Base-by-base conservation (phyloP, 768 basidiomycete species). In the Suillus placidus region DNA sequence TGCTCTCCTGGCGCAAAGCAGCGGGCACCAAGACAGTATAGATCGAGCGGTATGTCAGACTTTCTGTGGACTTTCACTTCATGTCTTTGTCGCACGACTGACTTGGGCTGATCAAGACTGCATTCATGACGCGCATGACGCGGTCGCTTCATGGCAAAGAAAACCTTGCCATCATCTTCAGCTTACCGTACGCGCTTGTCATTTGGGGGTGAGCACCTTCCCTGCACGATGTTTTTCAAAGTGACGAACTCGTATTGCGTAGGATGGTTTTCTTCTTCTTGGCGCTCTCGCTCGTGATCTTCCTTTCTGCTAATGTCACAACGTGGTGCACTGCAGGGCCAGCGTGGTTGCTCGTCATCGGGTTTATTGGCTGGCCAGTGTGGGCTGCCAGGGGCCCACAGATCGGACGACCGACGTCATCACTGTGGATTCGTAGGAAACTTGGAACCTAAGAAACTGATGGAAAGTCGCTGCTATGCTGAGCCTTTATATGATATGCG, bases 161-260 rank as follows among this genome's bases (percentile, higher is more conserved):
- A 64, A 78, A 76, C 1, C 75, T 85, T 7, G 82, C 84, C 7
- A 75, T 85, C 23, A 68, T 85, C 67, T 84, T 83, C 68, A 81
- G 82, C 64, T 66, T 86, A 37, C 84, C 85, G 0, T 84, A 83
- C 63, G 82, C 84, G 6, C 68, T 85, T 26, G 74, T 86, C 35
- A 81, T 85, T 74, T 85, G 84, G 84, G 80, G 79, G 84, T 85
- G 70, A 71, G 84, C 78, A 32, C 35, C 64, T 40, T 30, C 51
- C 47, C 32, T 4, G 23, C 12, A 14, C 8, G 14, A 54, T 37
- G 6, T 26, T 26, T 23, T 32, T 30, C 20, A 32, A 42, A 34
- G 35, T 56, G 49, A 23, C 34, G 10, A 45, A 32, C 12, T 37
- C 32, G 10, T 35, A 43, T 43, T 18, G 23, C 23, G 20, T 43